phyloP scores from a whole-genome alignment of 1,139 yeast genomes.

The Wickerhamiella pararugosa region DNA sequence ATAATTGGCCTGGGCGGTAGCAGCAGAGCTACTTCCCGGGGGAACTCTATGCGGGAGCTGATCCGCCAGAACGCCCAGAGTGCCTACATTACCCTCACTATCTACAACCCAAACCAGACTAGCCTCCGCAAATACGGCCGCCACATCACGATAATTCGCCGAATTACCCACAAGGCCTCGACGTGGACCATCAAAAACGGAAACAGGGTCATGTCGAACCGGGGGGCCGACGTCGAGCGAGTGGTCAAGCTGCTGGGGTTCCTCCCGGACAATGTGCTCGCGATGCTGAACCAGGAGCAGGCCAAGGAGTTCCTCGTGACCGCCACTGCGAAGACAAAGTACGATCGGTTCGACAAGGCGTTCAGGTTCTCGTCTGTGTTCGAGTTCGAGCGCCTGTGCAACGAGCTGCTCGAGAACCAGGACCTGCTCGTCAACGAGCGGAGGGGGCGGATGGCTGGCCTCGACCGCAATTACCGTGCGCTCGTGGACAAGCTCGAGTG shows the following conservation, averaged over 20 bases:
- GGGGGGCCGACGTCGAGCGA: constrained; percentile 45
- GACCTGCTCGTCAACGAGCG: neutral
- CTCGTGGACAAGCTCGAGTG: no score
- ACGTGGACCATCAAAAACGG: constrained; percentile 16
- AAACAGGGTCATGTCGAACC: constrained; percentile 37
- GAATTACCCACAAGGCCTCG: constrained; percentile 27
- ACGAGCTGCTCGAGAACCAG: neutral
- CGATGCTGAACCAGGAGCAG: constrained; percentile 83
- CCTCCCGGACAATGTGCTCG: constrained; percentile 81
- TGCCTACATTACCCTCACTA: constrained; percentile 44
- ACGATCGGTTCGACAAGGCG: constrained; percentile 35
- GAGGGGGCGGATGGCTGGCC: neutral
- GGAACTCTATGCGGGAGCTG: constrained; percentile 49
- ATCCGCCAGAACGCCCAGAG: constrained; percentile 64
- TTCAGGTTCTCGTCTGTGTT: constrained; percentile 20
- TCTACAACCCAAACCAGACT: constrained; percentile 53
- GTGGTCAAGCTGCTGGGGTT: constrained; percentile 60
- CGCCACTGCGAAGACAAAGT: constrained; percentile 56
- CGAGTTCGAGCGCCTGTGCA: neutral
- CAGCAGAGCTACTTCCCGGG: constrained; percentile 84
- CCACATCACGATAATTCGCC: constrained; percentile 55
- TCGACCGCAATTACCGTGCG: neutral
- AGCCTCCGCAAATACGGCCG: constrained; percentile 52
- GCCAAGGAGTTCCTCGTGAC: constrained; percentile 81
- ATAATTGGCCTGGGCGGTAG: constrained; percentile 89